These are phyloP conservation scores for Rhododendron ovatum DNA, from an alignment of 148 eudicot species.

Conservation along the genomic window DNA sequence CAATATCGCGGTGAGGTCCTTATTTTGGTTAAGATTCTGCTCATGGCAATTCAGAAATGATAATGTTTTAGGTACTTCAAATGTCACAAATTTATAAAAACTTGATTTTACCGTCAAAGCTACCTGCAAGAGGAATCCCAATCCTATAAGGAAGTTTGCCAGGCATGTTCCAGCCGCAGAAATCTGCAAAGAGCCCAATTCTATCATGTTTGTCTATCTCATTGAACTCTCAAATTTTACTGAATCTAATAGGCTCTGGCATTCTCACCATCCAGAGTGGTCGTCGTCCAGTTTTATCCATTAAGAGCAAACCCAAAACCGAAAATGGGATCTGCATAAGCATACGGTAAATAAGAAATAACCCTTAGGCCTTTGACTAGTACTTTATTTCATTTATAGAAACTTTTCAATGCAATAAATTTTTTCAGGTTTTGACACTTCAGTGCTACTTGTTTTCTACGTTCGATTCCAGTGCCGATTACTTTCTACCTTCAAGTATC, in stretches of 20 bases:
- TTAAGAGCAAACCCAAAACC: slow-evolving; percentile 33
- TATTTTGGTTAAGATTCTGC: slow-evolving; percentile 10
- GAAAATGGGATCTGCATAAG: slow-evolving; percentile 39
- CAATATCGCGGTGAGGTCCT: slow-evolving; percentile 18
- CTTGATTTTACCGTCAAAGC: not conserved
- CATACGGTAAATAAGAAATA: not conserved
- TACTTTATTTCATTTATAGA: not conserved
- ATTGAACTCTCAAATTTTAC: not conserved
- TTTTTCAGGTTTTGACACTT: too few species aligned
- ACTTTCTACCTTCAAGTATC: too few species aligned
- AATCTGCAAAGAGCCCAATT: slow-evolving; percentile 10
- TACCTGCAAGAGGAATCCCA: slow-evolving; percentile 22
- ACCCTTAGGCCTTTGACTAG: not conserved
- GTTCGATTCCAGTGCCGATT: too few species aligned
- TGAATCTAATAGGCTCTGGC: not conserved
- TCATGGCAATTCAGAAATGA: not conserved
- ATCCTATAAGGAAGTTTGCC: slow-evolving; percentile 17
- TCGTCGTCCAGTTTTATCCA: slow-evolving; percentile 49
- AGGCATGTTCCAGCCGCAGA: slow-evolving; percentile 16
- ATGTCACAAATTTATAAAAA: not conserved
- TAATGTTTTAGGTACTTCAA: not conserved
- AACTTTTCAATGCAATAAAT: too few species aligned
- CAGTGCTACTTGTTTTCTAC: too few species aligned
- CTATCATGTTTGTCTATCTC: not conserved
- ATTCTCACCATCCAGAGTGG: slow-evolving; percentile 49